Conservation (phyloP, 345 rosid genomes). For the Xanthoceras sorbifolium region DNA sequence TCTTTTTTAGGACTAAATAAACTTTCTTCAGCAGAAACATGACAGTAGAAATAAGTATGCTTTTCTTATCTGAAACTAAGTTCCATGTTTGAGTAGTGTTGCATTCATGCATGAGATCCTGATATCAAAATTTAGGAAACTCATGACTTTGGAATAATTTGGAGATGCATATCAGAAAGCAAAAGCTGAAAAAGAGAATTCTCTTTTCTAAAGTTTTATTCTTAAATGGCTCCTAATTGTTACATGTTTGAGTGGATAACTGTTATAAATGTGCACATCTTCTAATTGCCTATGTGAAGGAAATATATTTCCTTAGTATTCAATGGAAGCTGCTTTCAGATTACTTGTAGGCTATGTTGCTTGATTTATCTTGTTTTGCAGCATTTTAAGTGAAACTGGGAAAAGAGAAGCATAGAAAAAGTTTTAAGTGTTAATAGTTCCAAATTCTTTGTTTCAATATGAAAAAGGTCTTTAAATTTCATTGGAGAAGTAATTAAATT, state of each 20-base stretch:
- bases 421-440: neutral
- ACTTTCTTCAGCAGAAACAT: neutral
- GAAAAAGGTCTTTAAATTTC: conserved; percentile 4
- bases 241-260: too few species aligned
- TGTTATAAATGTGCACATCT: too few species aligned
- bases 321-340: neutral
- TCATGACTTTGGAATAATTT: neutral
- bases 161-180: neutral
- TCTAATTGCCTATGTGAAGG: neutral
- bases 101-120: neutral
- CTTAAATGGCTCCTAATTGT: too few species aligned
- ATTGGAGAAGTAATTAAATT: neutral
- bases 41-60: neutral
- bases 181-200: neutral
- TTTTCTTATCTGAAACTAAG: neutral
- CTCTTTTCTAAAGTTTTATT: too few species aligned
- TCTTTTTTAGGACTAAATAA: neutral
- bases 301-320: neutral
- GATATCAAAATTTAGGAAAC: neutral
- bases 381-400: neutral
- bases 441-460: neutral
- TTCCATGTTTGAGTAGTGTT: neutral
- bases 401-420: neutral
- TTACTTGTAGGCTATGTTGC: neutral
- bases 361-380: neutral